phyloP scores from a whole-genome alignment of 371 early-diverging fungal species.

The Syncephalastrum monosporum region DNA sequence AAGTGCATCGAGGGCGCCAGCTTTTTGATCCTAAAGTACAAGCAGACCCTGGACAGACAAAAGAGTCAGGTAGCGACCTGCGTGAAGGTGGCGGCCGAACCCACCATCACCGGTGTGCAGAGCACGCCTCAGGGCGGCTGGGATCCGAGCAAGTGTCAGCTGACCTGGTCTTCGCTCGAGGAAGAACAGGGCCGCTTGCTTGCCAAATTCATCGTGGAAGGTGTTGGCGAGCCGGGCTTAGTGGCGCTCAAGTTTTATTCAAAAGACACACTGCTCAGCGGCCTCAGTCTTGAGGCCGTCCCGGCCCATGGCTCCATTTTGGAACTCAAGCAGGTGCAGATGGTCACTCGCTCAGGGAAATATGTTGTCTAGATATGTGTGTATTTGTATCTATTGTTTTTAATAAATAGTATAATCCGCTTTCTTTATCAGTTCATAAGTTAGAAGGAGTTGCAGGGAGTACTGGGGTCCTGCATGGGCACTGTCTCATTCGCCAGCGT shows the following conservation, averaged over 20 bases:
- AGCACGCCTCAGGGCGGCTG: constrained; percentile 26
- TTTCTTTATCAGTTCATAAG: neutral
- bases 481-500: constrained; percentile 31
- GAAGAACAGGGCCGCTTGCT: constrained; percentile 10
- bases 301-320: constrained; percentile 21
- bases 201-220: constrained; percentile 19
- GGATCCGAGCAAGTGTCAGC: constrained; percentile 13
- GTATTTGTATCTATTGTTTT: neutral
- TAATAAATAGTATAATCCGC: neutral
- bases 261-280: constrained; percentile 13
- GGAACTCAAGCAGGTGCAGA: constrained; percentile 17
- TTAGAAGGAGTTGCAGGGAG: constrained; percentile 7
- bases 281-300: constrained; percentile 15
- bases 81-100: constrained; percentile 12
- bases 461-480: constrained; percentile 31
- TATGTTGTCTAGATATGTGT: constrained; percentile 7
- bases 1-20: constrained; percentile 12
- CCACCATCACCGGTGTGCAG: constrained; percentile 11
- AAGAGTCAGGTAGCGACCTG: constrained; percentile 13
- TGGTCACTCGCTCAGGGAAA: constrained; percentile 13
- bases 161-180: constrained; percentile 18
- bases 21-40: constrained; percentile 20
- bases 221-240: constrained; percentile 10
- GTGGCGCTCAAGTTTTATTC: constrained; percentile 12
- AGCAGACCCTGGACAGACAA: neutral